These are phyloP conservation scores for Apiospora sp. DNA, from an alignment of 2,329 filamentous ascomycete genomes.

Conservation along the genomic window DNA sequence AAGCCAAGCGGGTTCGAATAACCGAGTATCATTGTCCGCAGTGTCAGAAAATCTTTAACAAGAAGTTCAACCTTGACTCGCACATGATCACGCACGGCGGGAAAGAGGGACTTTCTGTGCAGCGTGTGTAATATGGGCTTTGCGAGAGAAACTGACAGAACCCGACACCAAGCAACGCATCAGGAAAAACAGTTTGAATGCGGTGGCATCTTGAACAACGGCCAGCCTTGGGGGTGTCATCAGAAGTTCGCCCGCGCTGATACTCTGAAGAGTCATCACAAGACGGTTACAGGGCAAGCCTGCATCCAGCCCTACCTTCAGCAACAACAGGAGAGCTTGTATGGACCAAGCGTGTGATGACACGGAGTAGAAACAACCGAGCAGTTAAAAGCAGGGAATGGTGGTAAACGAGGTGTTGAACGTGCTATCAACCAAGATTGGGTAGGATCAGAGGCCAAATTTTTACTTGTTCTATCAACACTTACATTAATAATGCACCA, in stretches of 20 bases:
- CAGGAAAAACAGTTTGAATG: background rate
- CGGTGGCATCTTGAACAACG: background rate
- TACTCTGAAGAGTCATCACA: background rate
- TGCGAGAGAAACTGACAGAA: background rate
- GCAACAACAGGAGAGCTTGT: background rate
- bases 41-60: background rate
- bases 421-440: too few species aligned
- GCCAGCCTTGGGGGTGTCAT: background rate
- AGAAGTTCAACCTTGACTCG: background rate
- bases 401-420: background rate
- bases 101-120: background rate
- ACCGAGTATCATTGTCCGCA: background rate
- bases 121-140: background rate
- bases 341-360: background rate
- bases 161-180: background rate
- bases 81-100: conserved; percentile 2
- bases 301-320: background rate
- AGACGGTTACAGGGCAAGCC: background rate
- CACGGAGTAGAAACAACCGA: too few species aligned
- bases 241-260: conserved; percentile 6
- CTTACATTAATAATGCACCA: too few species aligned
- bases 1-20: background rate
- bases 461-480: too few species aligned
- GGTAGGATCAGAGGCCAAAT: too few species aligned
- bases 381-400: background rate